Conservation (phyloP, 116 monocot species). For the Trichopus zeylanicus region DNA sequence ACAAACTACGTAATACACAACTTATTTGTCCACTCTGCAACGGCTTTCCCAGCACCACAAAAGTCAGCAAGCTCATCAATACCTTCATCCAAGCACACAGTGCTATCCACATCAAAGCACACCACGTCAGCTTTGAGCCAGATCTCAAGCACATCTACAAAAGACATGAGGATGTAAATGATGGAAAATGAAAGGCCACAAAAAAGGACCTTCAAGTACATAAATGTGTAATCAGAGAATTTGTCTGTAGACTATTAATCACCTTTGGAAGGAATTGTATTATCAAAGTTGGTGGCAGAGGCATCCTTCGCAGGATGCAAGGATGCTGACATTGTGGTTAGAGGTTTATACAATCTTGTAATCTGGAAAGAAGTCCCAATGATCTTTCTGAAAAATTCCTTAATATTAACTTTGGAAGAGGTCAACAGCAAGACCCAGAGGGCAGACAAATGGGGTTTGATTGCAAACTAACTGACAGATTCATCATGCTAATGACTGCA, state of each 20-base stretch:
- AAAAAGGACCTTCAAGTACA: background rate
- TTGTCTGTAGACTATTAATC: no score
- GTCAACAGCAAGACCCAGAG: background rate
- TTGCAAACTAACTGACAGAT: background rate
- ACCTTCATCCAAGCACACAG: slow-evolving; percentile 94
- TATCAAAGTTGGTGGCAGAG: slow-evolving; percentile 20
- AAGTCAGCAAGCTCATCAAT: slow-evolving; percentile 98
- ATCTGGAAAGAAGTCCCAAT: slow-evolving; percentile 5
- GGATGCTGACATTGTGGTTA: slow-evolving; percentile 10
- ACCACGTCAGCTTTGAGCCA: slow-evolving; percentile 81
- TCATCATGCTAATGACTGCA: background rate
- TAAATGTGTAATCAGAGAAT: background rate
- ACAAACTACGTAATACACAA: background rate
- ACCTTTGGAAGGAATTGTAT: slow-evolving; percentile 53
- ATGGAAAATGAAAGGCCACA: background rate
- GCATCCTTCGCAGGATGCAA: slow-evolving; percentile 14
- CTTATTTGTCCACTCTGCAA: slow-evolving; percentile 90
- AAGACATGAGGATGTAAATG: slow-evolving; percentile 1
- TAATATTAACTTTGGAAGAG: slow-evolving; percentile 7
- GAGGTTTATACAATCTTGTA: slow-evolving; percentile 13
- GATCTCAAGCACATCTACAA: slow-evolving; percentile 65
- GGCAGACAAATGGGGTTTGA: slow-evolving; percentile 6
- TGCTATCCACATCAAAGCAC: slow-evolving; percentile 99
- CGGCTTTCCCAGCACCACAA: slow-evolving; percentile 94
- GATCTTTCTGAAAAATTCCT: slow-evolving; percentile 2